Evolutionary conservation across 805 yeast genomes (phyloP).

Genomic region (Saccharomycopsis capsularis): DNA sequence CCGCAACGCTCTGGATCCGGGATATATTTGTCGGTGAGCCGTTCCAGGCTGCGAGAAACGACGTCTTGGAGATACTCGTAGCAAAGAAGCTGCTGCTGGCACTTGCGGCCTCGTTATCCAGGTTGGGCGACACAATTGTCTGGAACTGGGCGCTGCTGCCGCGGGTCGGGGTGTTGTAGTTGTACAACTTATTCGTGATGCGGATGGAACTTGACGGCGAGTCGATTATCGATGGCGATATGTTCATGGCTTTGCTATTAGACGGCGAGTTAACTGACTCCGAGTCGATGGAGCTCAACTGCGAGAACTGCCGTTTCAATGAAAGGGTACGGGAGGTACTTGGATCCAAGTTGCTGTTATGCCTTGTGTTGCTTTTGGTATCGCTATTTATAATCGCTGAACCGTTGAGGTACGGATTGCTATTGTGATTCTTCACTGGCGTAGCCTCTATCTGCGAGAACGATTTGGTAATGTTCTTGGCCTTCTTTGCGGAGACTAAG

Average conservation of each 20-base stretch:
- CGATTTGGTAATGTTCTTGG: constrained; percentile 1
- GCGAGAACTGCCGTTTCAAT: neutral
- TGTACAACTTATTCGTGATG: neutral
- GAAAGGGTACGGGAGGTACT: too few species aligned
- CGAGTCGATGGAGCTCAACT: neutral
- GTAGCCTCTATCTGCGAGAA: constrained; percentile 21
- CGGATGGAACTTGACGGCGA: neutral
- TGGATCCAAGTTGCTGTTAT: too few species aligned
- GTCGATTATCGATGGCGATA: neutral
- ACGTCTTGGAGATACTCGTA: neutral
- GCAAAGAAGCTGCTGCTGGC: too few species aligned
- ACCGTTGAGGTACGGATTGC: neutral
- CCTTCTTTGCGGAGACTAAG: neutral
- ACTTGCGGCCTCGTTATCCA: too few species aligned
- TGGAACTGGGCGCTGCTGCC: too few species aligned
- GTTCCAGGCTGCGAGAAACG: neutral
- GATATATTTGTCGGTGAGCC: neutral
- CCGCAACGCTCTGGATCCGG: neutral
- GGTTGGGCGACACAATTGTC: too few species aligned
- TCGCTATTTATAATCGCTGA: too few species aligned
- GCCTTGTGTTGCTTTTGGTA: too few species aligned
- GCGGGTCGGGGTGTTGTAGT: too few species aligned
- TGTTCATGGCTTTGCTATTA: neutral
- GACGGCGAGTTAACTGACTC: too few species aligned
- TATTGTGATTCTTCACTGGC: constrained; percentile 10